Evolutionary conservation across 1,139 yeast genomes (phyloP).

Genomic region (Taiozyma onychis): DNA sequence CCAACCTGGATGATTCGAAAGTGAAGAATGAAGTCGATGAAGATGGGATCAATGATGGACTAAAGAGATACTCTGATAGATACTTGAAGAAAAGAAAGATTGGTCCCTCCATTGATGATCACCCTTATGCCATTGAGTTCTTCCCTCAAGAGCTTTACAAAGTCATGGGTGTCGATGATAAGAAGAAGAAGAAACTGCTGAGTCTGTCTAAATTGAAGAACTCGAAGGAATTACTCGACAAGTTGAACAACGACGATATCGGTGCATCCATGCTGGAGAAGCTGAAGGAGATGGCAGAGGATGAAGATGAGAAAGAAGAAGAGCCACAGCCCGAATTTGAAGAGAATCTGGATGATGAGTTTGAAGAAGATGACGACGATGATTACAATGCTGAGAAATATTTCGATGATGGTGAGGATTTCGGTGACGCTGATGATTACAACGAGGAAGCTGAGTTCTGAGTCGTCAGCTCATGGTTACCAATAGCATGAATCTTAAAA

Average conservation of each 20-base stretch:
- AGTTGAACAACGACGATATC: constrained; percentile 29
- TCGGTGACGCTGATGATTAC: constrained; percentile 45
- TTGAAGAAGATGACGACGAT: constrained; percentile 65
- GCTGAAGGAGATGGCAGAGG: constrained; percentile 55
- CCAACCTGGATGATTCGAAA: constrained; percentile 25
- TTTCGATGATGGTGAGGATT: constrained; percentile 54
- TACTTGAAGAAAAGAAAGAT: constrained; percentile 67
- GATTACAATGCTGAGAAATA: constrained; percentile 74
- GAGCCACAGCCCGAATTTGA: constrained; percentile 59
- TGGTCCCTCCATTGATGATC: constrained; percentile 78
- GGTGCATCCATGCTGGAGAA: constrained; percentile 48
- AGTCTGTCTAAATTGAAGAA: constrained; percentile 42
- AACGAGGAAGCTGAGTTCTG: constrained; percentile 67
- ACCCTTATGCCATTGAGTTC: constrained; percentile 65
- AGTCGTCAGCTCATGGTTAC: constrained; percentile 1
- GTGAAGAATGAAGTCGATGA: constrained; percentile 23
- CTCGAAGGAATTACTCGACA: constrained; percentile 24
- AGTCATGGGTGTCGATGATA: constrained; percentile 64
- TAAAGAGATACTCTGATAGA: constrained; percentile 68
- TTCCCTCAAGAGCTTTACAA: constrained; percentile 78
- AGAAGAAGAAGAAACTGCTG: constrained; percentile 47
- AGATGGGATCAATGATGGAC: constrained; percentile 49
- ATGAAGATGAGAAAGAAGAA: constrained; percentile 39
- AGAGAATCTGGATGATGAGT: constrained; percentile 71
- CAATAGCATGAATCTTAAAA: neutral